Conservation (phyloP, 75 land plant genomes). For the Isoetes taiwanensis region DNA sequence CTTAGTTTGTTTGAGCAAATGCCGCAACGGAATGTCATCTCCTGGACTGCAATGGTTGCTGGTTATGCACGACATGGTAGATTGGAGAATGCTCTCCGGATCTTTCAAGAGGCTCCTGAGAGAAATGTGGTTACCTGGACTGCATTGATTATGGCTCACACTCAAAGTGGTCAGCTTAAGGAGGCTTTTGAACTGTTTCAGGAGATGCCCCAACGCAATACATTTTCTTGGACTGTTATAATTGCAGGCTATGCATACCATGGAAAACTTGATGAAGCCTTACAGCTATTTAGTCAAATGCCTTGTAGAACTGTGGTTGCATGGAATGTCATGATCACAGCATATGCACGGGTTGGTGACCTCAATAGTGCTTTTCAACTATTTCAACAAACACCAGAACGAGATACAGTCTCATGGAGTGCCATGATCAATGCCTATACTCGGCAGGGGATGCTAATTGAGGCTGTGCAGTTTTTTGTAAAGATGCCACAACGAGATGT, state of each 20-base stretch:
- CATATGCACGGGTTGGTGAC: neutral
- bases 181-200: neutral
- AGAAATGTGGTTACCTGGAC: neutral
- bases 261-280: neutral
- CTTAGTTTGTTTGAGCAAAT: neutral
- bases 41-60: neutral
- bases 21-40: neutral
- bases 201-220: neutral
- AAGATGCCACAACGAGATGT: neutral
- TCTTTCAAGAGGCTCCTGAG: neutral
- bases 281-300: neutral
- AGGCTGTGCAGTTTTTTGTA: neutral
- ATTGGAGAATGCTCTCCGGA: neutral
- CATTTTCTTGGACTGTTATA: neutral
- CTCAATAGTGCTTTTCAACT: neutral
- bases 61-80: neutral
- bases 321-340: neutral
- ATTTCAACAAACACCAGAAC: neutral
- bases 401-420: neutral
- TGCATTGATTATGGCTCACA: neutral
- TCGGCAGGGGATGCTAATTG: neutral
- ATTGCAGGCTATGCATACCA: neutral
- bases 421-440: neutral
- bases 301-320: neutral
- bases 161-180: neutral